Conservation (phyloP, 345 rosid species). For the Citrus sinensis region DNA sequence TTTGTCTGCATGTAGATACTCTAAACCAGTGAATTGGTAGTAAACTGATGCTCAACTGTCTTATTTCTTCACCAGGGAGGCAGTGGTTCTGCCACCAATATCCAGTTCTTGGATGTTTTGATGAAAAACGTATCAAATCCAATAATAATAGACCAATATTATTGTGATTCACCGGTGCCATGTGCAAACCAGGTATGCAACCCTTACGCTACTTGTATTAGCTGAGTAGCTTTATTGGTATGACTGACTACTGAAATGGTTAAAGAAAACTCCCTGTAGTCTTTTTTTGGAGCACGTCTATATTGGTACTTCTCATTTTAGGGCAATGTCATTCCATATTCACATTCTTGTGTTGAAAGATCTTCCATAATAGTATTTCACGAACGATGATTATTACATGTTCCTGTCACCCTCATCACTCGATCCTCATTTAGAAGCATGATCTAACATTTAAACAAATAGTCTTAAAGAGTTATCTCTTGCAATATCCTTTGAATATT, state of each 20-base stretch:
- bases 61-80: constrained; percentile 60
- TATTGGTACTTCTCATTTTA: not conserved
- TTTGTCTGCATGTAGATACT: not conserved
- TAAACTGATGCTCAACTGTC: constrained; percentile 13
- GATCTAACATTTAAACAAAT: not conserved
- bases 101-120: constrained; percentile 51
- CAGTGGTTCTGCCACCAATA: constrained; percentile 56
- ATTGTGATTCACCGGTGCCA: constrained; percentile 67
- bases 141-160: constrained; percentile 80
- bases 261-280: not conserved
- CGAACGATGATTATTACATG: not conserved
- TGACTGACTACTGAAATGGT: not conserved
- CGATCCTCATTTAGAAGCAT: not conserved
- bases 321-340: not conserved
- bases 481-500: not conserved
- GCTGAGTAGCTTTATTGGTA: not conserved
- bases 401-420: not conserved
- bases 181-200: constrained; percentile 76
- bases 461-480: not conserved
- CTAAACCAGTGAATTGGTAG: not conserved
- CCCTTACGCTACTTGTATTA: not conserved
- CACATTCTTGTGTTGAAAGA: not conserved
- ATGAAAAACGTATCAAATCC: constrained; percentile 88
- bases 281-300: not conserved
- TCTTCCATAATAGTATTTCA: not conserved